Evolutionary conservation across 495 filamentous ascomycete genomes (phyloP).

Genomic region (Neurospora sp.): DNA sequence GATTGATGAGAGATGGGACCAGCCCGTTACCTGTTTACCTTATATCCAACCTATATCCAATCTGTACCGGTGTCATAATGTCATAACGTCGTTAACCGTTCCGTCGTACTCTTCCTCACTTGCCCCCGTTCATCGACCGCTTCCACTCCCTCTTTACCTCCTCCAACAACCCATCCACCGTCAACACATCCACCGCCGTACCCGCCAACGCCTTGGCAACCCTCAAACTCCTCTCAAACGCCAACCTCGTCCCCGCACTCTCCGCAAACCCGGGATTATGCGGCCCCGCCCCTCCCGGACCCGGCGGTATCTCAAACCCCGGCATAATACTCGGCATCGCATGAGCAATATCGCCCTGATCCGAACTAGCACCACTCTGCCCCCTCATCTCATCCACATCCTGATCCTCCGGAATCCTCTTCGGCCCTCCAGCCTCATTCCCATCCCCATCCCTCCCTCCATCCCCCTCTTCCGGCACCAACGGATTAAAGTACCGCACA

Average conservation of each 20-base stretch:
- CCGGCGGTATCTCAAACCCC: constrained; percentile 43
- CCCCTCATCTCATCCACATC: constrained; percentile 40
- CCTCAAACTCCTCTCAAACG: constrained; percentile 40
- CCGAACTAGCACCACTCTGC: constrained; percentile 46
- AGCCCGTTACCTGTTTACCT: not conserved
- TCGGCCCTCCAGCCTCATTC: not conserved
- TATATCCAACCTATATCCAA: not conserved
- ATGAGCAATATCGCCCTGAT: constrained; percentile 56
- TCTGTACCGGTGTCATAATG: not conserved
- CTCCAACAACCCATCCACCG: constrained; percentile 32
- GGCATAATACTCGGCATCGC: constrained; percentile 51
- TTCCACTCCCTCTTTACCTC: constrained; percentile 24
- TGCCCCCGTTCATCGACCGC: not conserved
- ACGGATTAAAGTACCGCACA: constrained; percentile 37
- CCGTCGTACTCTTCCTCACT: not conserved
- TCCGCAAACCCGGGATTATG: constrained; percentile 53
- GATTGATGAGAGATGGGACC: not conserved
- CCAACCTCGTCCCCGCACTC: constrained; percentile 42
- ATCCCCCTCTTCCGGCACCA: not conserved
- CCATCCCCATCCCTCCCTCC: not conserved
- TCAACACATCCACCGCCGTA: constrained; percentile 44
- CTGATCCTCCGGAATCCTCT: constrained; percentile 30
- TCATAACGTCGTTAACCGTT: not conserved
- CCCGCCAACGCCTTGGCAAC: constrained; percentile 47
- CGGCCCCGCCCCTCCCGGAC: constrained; percentile 34